Conservation (phyloP, 75 land plant genomes). For the Picea glauca region DNA sequence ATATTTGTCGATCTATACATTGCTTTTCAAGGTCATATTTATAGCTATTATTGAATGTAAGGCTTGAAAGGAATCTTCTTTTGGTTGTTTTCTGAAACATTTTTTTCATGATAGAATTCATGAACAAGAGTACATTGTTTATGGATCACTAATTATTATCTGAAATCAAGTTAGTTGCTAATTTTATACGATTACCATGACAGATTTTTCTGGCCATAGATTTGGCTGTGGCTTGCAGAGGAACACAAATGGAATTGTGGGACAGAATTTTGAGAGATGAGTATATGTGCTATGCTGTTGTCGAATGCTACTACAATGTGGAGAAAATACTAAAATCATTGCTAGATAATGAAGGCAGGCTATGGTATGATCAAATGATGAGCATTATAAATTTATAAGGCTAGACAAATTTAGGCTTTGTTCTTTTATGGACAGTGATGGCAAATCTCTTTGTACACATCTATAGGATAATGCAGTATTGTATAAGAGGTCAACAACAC, state of each 20-base stretch:
- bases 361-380: constrained; percentile 47
- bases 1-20: not conserved
- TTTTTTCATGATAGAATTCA: not conserved
- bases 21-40: not conserved
- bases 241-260: constrained; percentile 69
- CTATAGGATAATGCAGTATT: too few relatives aligned
- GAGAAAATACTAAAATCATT: constrained; percentile 52
- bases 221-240: constrained; percentile 67
- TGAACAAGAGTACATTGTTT: not conserved
- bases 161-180: not conserved
- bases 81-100: not conserved
- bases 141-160: not conserved
- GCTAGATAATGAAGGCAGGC: constrained; percentile 63
- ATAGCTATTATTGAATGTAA: not conserved
- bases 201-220: constrained; percentile 91
- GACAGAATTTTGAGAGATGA: constrained; percentile 68
- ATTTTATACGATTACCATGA: not conserved
- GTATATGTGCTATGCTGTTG: constrained; percentile 86
- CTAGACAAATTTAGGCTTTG: not conserved
- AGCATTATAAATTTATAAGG: not conserved
- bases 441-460: too few relatives aligned
- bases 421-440: too few relatives aligned
- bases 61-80: not conserved
- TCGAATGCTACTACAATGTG: constrained; percentile 71
- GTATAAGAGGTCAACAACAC: too few relatives aligned